Percentiles rank a stretch among this genome's conserved stretches.
phyloP scores from a whole-genome alignment of 139 green algal species.

The Zygnema cylindricum region DNA sequence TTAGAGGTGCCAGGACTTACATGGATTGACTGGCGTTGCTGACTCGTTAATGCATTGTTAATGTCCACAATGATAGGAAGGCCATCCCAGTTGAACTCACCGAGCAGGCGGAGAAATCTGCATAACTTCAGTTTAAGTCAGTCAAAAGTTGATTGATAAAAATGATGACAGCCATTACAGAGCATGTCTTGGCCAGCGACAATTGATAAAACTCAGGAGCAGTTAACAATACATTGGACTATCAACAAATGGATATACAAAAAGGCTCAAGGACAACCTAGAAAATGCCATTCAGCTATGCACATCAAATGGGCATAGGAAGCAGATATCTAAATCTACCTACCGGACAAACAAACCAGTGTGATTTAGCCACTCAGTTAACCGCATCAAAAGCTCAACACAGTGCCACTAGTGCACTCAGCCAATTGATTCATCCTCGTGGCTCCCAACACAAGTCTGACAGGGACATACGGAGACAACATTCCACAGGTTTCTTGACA shows the following conservation, averaged over 20 bases:
- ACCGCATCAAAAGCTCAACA: conserved; percentile 14
- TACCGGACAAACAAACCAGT: background rate
- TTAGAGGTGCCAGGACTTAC: background rate
- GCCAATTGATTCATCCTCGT: conserved; percentile 1
- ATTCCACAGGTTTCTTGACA: too few species aligned
- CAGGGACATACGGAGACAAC: too few species aligned
- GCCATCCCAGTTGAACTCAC: conserved; percentile 35
- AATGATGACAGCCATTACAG: too few species aligned
- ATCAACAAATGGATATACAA: too few species aligned
- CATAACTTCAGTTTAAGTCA: too few species aligned
- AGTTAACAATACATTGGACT: too few species aligned
- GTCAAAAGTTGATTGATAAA: too few species aligned
- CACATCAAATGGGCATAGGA: too few species aligned
- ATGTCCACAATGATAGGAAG: conserved; percentile 61
- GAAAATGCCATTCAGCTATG: too few species aligned
- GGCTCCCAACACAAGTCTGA: background rate
- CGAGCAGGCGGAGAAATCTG: conserved; percentile 54
- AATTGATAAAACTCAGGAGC: too few species aligned
- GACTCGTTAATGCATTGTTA: conserved; percentile 29
- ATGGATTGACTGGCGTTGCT: conserved; percentile 19
- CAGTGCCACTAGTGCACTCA: background rate
- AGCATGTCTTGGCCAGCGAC: too few species aligned
- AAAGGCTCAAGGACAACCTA: too few species aligned
- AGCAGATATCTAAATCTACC: conserved; percentile 5
- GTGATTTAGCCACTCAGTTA: conserved; percentile 15